Conservation (phyloP, 345 rosid species). For the Populus alba region DNA sequence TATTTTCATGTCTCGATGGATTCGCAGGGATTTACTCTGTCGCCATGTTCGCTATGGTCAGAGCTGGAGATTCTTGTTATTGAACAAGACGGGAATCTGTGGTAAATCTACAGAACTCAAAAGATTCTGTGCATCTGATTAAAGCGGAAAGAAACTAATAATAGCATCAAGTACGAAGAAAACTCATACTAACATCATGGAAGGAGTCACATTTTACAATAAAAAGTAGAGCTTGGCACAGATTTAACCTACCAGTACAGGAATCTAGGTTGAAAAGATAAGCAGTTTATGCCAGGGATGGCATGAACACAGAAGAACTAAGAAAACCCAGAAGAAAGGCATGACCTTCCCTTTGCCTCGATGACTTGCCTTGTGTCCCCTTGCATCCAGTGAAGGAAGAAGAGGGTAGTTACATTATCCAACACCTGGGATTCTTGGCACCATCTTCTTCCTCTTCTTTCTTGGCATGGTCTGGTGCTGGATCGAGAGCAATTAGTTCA, state of each 20-base stretch:
- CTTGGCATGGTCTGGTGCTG: not conserved
- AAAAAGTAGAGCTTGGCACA: not conserved
- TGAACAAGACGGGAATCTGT: not conserved
- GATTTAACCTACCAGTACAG: not conserved
- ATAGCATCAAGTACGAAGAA: not conserved
- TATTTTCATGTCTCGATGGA: not conserved
- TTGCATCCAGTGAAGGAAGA: not conserved
- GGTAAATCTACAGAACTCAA: not conserved
- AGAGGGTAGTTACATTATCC: not conserved
- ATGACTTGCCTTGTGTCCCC: conserved; percentile 23
- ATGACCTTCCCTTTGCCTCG: conserved; percentile 32
- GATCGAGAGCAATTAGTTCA: not conserved
- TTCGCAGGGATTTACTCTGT: not conserved
- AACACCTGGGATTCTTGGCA: not conserved
- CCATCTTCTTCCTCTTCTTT: conserved; percentile 10
- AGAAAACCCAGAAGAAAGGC: conserved; percentile 28
- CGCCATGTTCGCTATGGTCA: not conserved
- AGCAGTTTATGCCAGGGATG: not conserved
- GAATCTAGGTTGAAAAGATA: not conserved
- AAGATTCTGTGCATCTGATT: not conserved
- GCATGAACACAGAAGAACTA: not conserved
- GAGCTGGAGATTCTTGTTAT: too few species aligned
- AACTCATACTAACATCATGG: not conserved
- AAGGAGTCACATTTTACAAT: not conserved
- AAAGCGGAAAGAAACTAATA: not conserved